Conservation (phyloP, 1,139 yeast species). For the Blastobotrys indianensis region DNA sequence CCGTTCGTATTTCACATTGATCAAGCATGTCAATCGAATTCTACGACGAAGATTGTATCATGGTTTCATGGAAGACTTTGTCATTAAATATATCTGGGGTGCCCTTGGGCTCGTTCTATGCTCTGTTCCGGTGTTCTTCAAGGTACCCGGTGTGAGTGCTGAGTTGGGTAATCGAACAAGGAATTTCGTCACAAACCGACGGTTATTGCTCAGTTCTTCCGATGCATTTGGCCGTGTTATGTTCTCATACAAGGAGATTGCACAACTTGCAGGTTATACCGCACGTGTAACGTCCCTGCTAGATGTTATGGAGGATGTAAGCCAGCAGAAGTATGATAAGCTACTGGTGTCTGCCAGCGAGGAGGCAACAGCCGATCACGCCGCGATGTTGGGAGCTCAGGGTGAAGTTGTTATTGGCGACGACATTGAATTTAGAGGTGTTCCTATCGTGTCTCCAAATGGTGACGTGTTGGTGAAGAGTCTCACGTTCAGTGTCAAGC, state of each 20-base stretch:
- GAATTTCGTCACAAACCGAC: conserved; percentile 83
- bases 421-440: conserved; percentile 62
- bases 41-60: conserved; percentile 75
- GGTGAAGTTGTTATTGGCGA: conserved; percentile 43
- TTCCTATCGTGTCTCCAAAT: conserved; percentile 79
- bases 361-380: conserved; percentile 17
- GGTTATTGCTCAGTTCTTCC: conserved; percentile 77
- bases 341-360: conserved; percentile 24
- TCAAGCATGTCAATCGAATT: conserved; percentile 71
- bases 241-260: conserved; percentile 76
- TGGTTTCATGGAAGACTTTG: conserved; percentile 53
- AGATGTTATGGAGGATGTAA: conserved; percentile 54
- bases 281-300: conserved; percentile 68
- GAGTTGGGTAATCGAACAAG: conserved; percentile 32
- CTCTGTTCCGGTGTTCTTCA: conserved; percentile 81
- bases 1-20: conserved; percentile 73
- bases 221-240: conserved; percentile 85
- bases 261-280: conserved; percentile 82
- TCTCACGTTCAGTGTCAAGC: conserved; percentile 63
- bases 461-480: conserved; percentile 66
- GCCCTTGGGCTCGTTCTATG: conserved; percentile 87
- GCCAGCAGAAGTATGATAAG: conserved; percentile 32
- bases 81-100: conserved; percentile 92
- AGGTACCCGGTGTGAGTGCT: conserved; percentile 43
- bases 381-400: conserved; percentile 19